Conservation (phyloP, 768 basidiomycete species). For the Chalciporus pseudorubinellus region DNA sequence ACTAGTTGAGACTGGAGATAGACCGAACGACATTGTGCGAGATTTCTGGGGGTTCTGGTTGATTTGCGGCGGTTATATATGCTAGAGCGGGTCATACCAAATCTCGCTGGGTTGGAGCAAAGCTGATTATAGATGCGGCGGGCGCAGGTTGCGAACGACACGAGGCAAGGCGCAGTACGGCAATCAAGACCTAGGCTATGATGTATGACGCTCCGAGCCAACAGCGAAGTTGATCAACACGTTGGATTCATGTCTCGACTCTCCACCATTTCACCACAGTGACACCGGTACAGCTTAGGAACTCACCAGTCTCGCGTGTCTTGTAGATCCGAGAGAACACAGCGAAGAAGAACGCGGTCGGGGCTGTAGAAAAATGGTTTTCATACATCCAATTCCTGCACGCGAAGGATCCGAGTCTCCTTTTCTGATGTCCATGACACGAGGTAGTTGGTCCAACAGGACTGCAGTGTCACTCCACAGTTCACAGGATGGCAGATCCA, state of each 20-base stretch:
- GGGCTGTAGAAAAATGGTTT: neutral
- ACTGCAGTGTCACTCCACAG: neutral
- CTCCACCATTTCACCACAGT: neutral
- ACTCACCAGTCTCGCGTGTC: neutral
- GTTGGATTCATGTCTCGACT: neutral
- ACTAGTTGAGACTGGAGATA: conserved; percentile 57
- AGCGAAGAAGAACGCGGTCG: neutral
- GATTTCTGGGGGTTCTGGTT: neutral
- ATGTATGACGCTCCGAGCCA: too few species aligned
- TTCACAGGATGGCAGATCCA: conserved; percentile 13
- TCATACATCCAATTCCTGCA: neutral
- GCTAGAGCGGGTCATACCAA: neutral
- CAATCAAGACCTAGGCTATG: neutral
- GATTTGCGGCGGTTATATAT: neutral
- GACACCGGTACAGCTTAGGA: too few species aligned
- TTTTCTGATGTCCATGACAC: neutral
- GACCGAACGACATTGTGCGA: conserved; percentile 40
- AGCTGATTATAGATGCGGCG: neutral
- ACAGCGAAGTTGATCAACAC: neutral
- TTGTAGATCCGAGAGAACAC: neutral
- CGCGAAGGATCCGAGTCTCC: neutral
- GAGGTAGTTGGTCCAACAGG: neutral
- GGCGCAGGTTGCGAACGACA: conserved; percentile 4
- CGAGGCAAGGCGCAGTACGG: conserved; percentile 7
- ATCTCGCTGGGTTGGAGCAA: neutral